Conservation (phyloP, 768 basidiomycete species). For the Holtermanniella nyarrowii region DNA sequence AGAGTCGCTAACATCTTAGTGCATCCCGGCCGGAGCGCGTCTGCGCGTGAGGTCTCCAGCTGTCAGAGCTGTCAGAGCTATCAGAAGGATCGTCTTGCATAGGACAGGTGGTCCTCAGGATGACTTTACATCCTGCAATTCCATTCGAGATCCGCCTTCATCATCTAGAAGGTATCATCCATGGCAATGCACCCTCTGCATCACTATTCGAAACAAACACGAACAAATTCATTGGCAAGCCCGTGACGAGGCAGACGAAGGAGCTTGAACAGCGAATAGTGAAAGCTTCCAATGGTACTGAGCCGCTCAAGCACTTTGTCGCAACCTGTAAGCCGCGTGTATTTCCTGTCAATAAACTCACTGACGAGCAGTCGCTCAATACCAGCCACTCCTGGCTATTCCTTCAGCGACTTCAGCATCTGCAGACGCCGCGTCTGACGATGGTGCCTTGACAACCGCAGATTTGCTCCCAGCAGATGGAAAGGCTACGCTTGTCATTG, state of each 20-base stretch:
- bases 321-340: conserved; percentile 19
- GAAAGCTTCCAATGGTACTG: conserved; percentile 10
- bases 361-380: conserved; percentile 15
- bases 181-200: conserved; percentile 11
- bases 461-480: conserved; percentile 19
- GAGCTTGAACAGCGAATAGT: conserved; percentile 21
- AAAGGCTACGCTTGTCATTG: conserved; percentile 26
- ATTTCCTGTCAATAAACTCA: background rate
- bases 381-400: conserved; percentile 17
- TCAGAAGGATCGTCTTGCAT: too few species aligned
- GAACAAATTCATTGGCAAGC: background rate
- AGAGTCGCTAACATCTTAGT: too few species aligned
- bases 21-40: too few species aligned
- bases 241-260: conserved; percentile 4
- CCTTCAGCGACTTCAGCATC: background rate
- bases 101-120: too few species aligned
- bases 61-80: too few species aligned
- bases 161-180: conserved; percentile 16
- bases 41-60: too few species aligned
- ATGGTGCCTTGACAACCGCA: conserved; percentile 5
- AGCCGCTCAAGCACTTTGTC: conserved; percentile 20
- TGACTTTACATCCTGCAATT: too few species aligned
- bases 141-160: conserved; percentile 23
- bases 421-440: background rate
- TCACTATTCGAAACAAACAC: background rate